Evolutionary conservation across 2,329 filamentous ascomycete species (phyloP).

Genomic region (Zasmidium angulare): DNA sequence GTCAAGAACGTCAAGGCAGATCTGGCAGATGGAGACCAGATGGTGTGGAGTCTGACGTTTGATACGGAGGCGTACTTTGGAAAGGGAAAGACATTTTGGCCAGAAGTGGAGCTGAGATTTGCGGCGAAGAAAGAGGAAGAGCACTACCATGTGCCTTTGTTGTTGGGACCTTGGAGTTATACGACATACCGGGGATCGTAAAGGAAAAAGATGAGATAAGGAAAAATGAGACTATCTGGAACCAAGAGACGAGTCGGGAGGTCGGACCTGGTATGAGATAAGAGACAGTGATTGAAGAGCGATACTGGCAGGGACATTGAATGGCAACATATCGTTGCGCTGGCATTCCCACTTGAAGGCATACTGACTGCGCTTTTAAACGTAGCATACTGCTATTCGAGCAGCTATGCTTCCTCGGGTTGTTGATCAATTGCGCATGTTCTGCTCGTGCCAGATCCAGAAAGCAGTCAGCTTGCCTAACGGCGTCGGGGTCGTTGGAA

Average conservation of each 20-base stretch:
- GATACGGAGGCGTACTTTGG: slow-evolving; percentile 72
- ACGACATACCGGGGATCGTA: slow-evolving; percentile 78
- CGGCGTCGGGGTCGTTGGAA: slow-evolving; percentile 4
- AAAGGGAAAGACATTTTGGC: slow-evolving; percentile 57
- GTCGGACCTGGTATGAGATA: no score
- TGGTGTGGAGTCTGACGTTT: slow-evolving; percentile 69
- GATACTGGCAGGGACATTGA: no score
- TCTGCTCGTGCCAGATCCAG: no score
- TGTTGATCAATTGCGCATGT: no score
- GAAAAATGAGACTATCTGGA: no score
- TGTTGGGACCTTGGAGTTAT: slow-evolving; percentile 77
- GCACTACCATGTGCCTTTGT: slow-evolving; percentile 76
- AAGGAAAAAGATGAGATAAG: slow-evolving; percentile 6
- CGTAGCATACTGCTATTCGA: no score
- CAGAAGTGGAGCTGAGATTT: slow-evolving; percentile 58
- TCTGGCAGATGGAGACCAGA: slow-evolving; percentile 40
- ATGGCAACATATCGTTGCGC: no score
- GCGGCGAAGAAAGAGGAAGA: slow-evolving; percentile 49
- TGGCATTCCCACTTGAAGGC: no score
- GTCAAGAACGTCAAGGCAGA: slow-evolving; percentile 37
- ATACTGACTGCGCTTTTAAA: no score
- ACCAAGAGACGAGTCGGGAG: no score
- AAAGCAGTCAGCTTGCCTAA: slow-evolving; percentile 21
- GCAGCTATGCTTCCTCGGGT: no score
- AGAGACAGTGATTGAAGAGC: no score